Evolutionary conservation across 73 alveolate species (phyloP), one percentile per base, ranked within the genome.

Genomic region (Paramecium sonneborni): DNA sequence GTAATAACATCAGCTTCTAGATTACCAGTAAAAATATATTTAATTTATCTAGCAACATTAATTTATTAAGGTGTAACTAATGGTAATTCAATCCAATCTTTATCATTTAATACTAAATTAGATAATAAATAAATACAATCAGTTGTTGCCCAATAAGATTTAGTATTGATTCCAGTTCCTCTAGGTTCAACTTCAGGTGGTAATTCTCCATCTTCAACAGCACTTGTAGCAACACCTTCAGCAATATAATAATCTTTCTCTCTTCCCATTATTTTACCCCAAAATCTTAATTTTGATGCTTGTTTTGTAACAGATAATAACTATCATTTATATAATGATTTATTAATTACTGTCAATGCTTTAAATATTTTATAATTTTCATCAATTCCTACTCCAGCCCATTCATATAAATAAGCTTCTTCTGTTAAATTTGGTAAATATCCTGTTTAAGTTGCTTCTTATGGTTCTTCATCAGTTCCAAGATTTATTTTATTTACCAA

Each of bases 81-180:
- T 14, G 99, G 99, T 56, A 98, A 96, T 96, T 98, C 98, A 58
- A 95, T 52, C 99, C 99, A 98, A 92, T 97, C 98, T 52, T 52
- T 52, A 52, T 93, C 98, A 24, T 94, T 92, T 41, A 97, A 72
- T 0, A 88, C 93, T 86, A 55, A n/a, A 6, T 5, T 24, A 18
- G 6, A 44, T 8, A 12, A 57, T 26, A 18, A 9, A 9, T 86
- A 6, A 35, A 35, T 86, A 86, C 93, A 58, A 86, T 95, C 94
- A 86, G 96, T 96, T 44, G 99, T 92, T 39, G 96, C 99, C 98
- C 98, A 98, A 92, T 93, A 98, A 14, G 97, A 98, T 82, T 93
- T 88, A 86, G 93, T 91, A 93, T 98, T 98, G 8, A 95, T 95
- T 8, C 99, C 99, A 43, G 91, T 95, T 76, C 99, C 99, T 94